These are phyloP conservation scores for Hypoxylon lenormandii DNA, from an alignment of 495 filamentous ascomycete genomes.

Conservation along the genomic window DNA sequence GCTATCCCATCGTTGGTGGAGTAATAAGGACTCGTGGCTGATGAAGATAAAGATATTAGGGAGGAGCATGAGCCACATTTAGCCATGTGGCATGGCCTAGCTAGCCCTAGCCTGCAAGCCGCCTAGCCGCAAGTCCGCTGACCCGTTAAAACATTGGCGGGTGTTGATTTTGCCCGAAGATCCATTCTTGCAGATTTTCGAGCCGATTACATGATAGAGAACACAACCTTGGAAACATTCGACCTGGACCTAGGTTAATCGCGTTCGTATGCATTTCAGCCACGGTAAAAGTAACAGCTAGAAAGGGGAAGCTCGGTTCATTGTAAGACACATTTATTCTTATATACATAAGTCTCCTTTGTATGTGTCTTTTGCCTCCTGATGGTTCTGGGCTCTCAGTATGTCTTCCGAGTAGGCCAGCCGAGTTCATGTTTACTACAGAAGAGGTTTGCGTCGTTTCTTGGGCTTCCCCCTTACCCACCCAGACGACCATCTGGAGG, in stretches of 20 bases:
- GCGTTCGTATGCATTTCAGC: constrained; percentile 3
- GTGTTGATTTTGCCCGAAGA: constrained; percentile 1
- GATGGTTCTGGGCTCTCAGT: neutral
- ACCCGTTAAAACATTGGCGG: neutral
- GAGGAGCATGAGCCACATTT: neutral
- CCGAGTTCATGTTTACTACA: constrained; percentile 16
- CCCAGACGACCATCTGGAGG: constrained; percentile 2
- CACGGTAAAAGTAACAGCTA: constrained; percentile 29
- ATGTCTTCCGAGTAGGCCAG: constrained; percentile 24
- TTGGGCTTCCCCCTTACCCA: constrained; percentile 17
- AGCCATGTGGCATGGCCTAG: too few relatives aligned
- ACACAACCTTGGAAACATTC: neutral
- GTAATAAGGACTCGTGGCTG: too few relatives aligned
- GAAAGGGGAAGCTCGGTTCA: neutral
- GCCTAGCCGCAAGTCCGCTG: too few relatives aligned
- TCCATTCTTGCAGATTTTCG: too few relatives aligned
- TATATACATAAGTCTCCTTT: neutral
- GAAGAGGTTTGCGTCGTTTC: constrained; percentile 13
- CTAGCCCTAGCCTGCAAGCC: too few relatives aligned
- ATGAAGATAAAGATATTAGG: too few relatives aligned
- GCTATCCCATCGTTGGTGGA: too few relatives aligned
- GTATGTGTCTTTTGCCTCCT: constrained; percentile 3
- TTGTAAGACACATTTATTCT: constrained; percentile 1
- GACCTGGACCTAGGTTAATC: constrained; percentile 1
- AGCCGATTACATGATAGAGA: neutral